Evolutionary conservation across 306 rosid species (phyloP).

Genomic region (Quercus variabilis): DNA sequence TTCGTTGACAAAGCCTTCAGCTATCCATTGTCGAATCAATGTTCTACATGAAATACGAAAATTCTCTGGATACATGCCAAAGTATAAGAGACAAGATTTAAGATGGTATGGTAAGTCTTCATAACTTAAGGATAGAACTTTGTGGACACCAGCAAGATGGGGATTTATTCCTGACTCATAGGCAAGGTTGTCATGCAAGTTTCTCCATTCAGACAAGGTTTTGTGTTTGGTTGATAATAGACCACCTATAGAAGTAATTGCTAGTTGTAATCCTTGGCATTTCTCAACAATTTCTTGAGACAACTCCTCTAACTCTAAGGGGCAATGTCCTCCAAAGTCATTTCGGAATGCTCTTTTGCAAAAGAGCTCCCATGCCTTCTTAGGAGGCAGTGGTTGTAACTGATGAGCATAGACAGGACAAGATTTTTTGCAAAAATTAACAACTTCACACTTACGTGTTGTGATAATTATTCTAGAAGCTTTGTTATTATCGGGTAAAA

Average conservation of each 20-base stretch:
- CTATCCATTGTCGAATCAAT: too few relatives aligned
- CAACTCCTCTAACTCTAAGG: neutral
- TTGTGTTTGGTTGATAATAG: neutral
- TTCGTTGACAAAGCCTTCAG: too few relatives aligned
- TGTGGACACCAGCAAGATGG: too few relatives aligned
- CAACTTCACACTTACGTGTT: constrained; percentile 8
- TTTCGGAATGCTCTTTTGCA: constrained; percentile 17
- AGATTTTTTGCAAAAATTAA: neutral
- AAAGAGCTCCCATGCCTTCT: constrained; percentile 28
- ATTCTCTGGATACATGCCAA: neutral
- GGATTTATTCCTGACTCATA: too few relatives aligned
- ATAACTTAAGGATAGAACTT: neutral
- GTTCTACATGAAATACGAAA: too few relatives aligned
- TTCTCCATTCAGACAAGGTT: too few relatives aligned
- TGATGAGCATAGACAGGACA: constrained; percentile 1
- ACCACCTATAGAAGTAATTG: constrained; percentile 28
- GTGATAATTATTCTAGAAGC: constrained; percentile 24
- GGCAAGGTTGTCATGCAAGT: too few relatives aligned
- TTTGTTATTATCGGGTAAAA: neutral
- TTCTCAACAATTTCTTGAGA: constrained; percentile 11
- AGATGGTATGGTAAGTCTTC: constrained; percentile 6
- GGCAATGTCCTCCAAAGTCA: constrained; percentile 11
- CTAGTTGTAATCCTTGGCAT: constrained; percentile 27
- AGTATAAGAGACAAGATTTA: constrained; percentile 8
- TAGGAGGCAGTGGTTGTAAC: neutral